phyloP scores from a whole-genome alignment of 225 moss, liverwort and hornwort species.

The Rhytidiadelphus loreus region DNA sequence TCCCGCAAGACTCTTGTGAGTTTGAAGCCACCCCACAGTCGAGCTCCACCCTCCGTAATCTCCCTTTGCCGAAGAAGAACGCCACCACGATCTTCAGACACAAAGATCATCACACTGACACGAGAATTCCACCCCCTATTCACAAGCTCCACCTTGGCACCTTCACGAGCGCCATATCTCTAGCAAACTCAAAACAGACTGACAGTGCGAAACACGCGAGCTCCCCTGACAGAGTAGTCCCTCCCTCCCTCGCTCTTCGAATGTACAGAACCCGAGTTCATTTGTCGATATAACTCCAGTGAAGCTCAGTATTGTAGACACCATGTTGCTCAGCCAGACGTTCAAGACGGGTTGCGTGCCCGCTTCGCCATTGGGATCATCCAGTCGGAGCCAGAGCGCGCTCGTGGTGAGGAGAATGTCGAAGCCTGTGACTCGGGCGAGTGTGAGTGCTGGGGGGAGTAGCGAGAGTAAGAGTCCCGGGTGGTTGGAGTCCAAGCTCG shows the following conservation, averaged over 20 bases:
- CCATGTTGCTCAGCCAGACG: conserved; percentile 23
- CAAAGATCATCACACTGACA: neutral
- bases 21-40: too few species aligned
- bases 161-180: neutral
- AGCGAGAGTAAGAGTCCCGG: conserved; percentile 8
- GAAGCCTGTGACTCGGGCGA: neutral
- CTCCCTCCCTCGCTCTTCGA: too few species aligned
- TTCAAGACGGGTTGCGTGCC: conserved; percentile 3
- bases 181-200: neutral
- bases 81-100: neutral
- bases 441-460: neutral
- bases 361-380: neutral
- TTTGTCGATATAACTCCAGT: neutral
- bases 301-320: neutral
- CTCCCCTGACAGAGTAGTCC: neutral
- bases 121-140: neutral
- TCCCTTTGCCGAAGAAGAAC: too few species aligned
- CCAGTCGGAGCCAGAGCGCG: neutral
- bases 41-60: neutral
- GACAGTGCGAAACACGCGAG: neutral
- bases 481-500: conserved; percentile 19
- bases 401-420: neutral
- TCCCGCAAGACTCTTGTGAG: neutral
- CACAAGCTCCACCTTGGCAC: neutral
- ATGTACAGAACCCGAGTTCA: neutral